Base-by-base conservation (phyloP, 371 early-diverging fungal species). In the Apophysomyces variabilis region DNA sequence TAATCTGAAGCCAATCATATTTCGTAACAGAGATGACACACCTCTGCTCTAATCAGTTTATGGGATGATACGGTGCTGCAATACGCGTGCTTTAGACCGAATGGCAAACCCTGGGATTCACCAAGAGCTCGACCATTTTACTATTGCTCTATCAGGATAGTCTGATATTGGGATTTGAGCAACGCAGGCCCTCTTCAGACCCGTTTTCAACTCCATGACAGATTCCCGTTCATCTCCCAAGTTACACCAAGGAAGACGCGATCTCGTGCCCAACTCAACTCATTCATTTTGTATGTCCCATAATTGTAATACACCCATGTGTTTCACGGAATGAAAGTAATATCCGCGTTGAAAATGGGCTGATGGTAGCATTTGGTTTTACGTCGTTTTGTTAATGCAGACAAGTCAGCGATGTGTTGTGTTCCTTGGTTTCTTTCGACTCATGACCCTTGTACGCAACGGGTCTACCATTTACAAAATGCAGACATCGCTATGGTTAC, bases 231-330 rank as follows among this genome's bases (percentile, higher is more conserved):
- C 5, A 21, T 11, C 8, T 50, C 54, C 54, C n/a, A 21, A 50
- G 54, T 50, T 50, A 50, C 54, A 50, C 54, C 54, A 50, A 26
- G 9, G 21, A 50, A 50, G 54, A 50, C 54, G 21, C 21, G 18
- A 50, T 21, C 21, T 21, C 21, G 54, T 50, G 54, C 21, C 54
- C 21, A 50, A 21, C 35, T 16, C n/a, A 26, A 21, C 54, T 50
- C 54, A 50, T 50, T 26, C 54, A 50, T 21, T 8, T 50, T 50
- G 21, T 21, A 9, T 6, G 21, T 21, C 21, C 54, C 21, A 50
- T 50, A 50, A 50, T 50, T 50, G 54, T 50, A 50, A 50, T 50
- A 50, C 54, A 50, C 21, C 54, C 54, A 50, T 50, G 54, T 50
- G 54, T 50, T 50, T 11, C 21, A 50, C 21, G 54, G 54, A 50